Percentiles rank a stretch among this genome's conserved stretches.
phyloP scores from a whole-genome alignment of 305 asterid species.

The Fraxinus floribunda region DNA sequence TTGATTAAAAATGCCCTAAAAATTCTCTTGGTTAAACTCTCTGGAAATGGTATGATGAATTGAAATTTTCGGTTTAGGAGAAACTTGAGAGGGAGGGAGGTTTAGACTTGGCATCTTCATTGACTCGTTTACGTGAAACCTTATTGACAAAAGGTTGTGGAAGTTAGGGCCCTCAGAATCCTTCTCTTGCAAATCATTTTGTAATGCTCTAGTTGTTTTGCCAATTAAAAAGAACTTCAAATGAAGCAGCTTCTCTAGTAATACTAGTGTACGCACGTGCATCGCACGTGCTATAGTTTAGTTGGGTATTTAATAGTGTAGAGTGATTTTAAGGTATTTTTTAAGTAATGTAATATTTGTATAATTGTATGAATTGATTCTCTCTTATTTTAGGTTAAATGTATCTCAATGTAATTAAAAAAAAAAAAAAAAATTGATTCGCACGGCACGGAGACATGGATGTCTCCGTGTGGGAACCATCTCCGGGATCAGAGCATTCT shows the following conservation, averaged over 20 bases:
- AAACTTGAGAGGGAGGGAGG: background rate
- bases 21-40: background rate
- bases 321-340: too few relatives aligned
- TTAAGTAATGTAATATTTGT: too few relatives aligned
- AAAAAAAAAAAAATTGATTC: too few relatives aligned
- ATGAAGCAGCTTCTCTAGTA: background rate
- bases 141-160: background rate
- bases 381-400: too few relatives aligned
- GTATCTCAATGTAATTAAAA: too few relatives aligned
- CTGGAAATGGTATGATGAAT: background rate
- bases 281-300: too few relatives aligned
- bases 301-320: too few relatives aligned
- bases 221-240: background rate
- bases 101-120: background rate
- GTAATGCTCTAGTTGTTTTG: background rate
- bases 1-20: background rate
- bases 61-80: background rate
- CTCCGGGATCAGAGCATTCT: conserved; percentile 29
- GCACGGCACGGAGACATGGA: too few relatives aligned
- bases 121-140: background rate
- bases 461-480: conserved; percentile 6
- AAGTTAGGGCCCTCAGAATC: background rate
- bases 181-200: background rate
- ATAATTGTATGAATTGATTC: too few relatives aligned
- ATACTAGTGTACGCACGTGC: background rate